These are phyloP conservation scores for Hypoxylon sp. DNA, from an alignment of 2,329 filamentous ascomycete genomes.

Conservation along the genomic window DNA sequence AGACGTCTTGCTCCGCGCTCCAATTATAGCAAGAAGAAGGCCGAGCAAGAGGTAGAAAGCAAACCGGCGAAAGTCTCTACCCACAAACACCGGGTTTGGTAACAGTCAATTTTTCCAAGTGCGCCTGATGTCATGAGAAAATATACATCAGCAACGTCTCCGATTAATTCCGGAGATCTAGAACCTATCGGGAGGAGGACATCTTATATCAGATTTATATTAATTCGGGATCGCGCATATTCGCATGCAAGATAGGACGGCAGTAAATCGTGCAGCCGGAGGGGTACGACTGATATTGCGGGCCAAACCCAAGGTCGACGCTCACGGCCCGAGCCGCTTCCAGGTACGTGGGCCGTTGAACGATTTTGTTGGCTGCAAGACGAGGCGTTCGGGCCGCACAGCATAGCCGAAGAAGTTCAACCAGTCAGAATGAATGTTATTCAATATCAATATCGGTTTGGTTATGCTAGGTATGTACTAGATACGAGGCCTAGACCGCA, in stretches of 20 bases:
- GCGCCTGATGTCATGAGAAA: neutral
- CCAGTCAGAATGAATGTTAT: neutral
- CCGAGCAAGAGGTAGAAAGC: neutral
- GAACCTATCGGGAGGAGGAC: neutral
- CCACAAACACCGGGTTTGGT: no score
- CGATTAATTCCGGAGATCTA: neutral
- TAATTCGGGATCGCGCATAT: slow-evolving; percentile 9
- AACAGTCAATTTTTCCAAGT: neutral
- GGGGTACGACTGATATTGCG: neutral
- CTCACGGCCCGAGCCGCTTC: slow-evolving; percentile 17
- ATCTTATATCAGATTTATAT: slow-evolving; percentile 5
- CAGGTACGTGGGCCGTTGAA: neutral
- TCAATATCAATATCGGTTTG: neutral
- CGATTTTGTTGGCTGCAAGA: slow-evolving; percentile 4
- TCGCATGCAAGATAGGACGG: neutral
- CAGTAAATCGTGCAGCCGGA: neutral
- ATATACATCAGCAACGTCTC: neutral
- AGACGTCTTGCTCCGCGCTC: neutral
- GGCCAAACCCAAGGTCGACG: neutral
- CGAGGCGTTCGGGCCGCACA: slow-evolving; percentile 18
- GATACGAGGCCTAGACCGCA: slow-evolving; percentile 1
- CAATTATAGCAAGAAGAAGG: neutral
- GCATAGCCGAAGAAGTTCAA: neutral
- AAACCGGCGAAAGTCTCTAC: neutral
- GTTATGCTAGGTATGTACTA: neutral